Evolutionary conservation across 2,329 filamentous ascomycete species (phyloP).

Genomic region (Fusarium pilosicola): DNA sequence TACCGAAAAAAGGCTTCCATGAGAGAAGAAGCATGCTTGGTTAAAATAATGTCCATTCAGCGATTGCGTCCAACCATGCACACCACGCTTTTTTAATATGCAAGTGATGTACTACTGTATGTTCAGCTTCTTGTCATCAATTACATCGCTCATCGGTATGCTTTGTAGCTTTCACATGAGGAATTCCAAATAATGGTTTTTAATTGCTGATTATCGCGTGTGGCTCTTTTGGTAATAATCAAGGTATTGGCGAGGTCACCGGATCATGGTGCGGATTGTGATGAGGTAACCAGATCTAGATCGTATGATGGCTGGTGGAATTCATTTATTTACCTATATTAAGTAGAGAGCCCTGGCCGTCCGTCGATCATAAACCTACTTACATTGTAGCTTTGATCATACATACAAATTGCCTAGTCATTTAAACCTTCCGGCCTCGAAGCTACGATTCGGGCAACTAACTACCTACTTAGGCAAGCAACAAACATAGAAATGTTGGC

Average conservation of each 20-base stretch:
- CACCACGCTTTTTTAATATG: background rate
- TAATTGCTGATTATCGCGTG: background rate
- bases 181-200: background rate
- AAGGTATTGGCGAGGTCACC: slow-evolving; percentile 2
- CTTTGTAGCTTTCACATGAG: background rate
- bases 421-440: background rate
- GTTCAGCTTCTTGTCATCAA: background rate
- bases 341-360: background rate
- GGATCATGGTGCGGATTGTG: background rate
- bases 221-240: background rate
- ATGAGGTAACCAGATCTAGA: slow-evolving; percentile 5
- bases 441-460: background rate
- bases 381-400: background rate
- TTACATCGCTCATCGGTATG: background rate
- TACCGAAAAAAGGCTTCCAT: slow-evolving; percentile 36
- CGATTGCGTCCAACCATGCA: slow-evolving; percentile 1
- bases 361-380: background rate
- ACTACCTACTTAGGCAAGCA: too few species aligned
- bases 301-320: slow-evolving; percentile 22
- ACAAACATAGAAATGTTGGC: slow-evolving; percentile 14
- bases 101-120: background rate
- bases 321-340: background rate
- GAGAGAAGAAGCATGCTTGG: slow-evolving; percentile 38
- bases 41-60: slow-evolving; percentile 35
- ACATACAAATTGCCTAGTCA: background rate